phyloP scores from a whole-genome alignment of 2,329 filamentous ascomycete genomes.

The Aspergillus sp. region DNA sequence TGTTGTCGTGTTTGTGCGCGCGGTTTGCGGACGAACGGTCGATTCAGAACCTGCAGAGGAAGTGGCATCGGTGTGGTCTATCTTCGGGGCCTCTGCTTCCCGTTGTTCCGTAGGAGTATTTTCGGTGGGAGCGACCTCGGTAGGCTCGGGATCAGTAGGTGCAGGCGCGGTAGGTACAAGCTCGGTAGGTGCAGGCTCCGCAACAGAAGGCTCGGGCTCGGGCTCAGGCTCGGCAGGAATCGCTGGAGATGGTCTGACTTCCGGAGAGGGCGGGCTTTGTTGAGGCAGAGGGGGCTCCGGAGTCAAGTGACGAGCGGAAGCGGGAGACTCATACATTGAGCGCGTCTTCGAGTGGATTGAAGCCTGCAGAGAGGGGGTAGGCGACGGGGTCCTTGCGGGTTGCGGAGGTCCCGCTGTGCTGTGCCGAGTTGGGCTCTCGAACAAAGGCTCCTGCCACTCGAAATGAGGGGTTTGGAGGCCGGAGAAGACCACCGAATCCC shows the following conservation, averaged over 20 bases:
- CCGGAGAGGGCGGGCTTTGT: conserved; percentile 5
- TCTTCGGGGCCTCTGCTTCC: conserved; percentile 17
- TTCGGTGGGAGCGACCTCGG: conserved; percentile 11
- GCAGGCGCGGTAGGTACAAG: conserved; percentile 11
- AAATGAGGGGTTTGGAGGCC: conserved; percentile 59
- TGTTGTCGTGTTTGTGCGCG: conserved; percentile 29
- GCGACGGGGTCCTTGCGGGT: conserved; percentile 35
- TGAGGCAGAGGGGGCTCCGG: conserved; percentile 12
- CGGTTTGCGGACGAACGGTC: conserved; percentile 52
- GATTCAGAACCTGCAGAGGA: conserved; percentile 66
- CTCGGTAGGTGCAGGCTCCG: conserved; percentile 12
- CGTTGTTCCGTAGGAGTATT: not conserved
- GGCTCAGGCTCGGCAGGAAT: not conserved
- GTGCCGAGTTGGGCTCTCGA: conserved; percentile 41
- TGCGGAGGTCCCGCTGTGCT: conserved; percentile 26
- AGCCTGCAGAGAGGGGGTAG: conserved; percentile 24
- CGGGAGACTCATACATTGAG: conserved; percentile 31
- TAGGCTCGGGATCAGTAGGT: conserved; percentile 10
- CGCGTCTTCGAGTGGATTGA: conserved; percentile 29
- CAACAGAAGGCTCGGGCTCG: not conserved
- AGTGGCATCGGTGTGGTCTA: conserved; percentile 46
- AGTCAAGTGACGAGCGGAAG: conserved; percentile 20
- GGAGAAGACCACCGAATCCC: conserved; percentile 62
- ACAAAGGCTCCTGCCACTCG: conserved; percentile 63
- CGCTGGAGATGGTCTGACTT: not conserved